phyloP scores from a whole-genome alignment of 345 rosid genomes.

The Populus simonii region DNA sequence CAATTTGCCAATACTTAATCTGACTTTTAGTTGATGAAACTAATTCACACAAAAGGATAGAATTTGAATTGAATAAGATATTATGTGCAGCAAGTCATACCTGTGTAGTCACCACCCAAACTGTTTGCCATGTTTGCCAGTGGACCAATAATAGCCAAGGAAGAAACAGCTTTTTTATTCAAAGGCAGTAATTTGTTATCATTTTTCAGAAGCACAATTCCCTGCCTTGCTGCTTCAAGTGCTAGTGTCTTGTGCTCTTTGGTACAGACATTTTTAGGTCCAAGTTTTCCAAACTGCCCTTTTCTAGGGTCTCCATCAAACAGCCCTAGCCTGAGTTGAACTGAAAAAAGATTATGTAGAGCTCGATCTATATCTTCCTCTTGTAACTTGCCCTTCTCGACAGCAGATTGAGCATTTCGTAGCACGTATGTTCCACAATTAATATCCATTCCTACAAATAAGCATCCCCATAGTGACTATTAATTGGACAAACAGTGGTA shows the following conservation, averaged over 20 bases:
- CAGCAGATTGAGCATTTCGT: constrained; percentile 23
- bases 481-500: neutral
- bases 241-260: constrained; percentile 26
- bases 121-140: constrained; percentile 52
- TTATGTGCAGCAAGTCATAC: constrained; percentile 24
- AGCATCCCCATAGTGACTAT: neutral
- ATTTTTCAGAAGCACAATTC: constrained; percentile 34
- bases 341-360: constrained; percentile 27
- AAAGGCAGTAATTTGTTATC: constrained; percentile 25
- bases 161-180: constrained; percentile 18
- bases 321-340: constrained; percentile 28
- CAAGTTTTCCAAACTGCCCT: constrained; percentile 23
- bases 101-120: constrained; percentile 80
- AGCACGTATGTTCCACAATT: constrained; percentile 24
- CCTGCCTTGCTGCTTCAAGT: constrained; percentile 35
- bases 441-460: constrained; percentile 26
- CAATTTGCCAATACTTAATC: constrained; percentile 3
- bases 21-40: neutral
- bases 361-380: constrained; percentile 32
- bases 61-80: neutral
- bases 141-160: constrained; percentile 41
- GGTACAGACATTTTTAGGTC: constrained; percentile 27
- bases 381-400: constrained; percentile 21
- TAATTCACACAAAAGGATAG: neutral
- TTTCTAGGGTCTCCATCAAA: constrained; percentile 27